Base-by-base conservation (phyloP, 805 yeast species). In the Metschnikowia santaceciliae region DNA sequence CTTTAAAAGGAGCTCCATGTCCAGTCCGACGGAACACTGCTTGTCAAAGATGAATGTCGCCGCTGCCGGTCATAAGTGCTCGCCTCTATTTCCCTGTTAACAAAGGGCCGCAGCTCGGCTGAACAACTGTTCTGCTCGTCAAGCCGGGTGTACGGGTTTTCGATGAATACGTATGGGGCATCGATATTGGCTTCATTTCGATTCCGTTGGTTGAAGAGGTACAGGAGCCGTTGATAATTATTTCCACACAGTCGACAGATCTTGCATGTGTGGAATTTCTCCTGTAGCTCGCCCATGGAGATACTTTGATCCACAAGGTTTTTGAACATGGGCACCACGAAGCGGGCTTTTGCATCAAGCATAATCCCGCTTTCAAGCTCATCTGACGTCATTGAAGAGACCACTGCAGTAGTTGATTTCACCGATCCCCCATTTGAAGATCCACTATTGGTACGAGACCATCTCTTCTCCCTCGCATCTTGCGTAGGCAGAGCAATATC, bases 1-100 rank as follows among this genome's bases (percentile, higher is more conserved):
- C 4, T 13, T 42, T 32, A 77, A 58, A 78, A 76, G 5, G 81
- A 76, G 59, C 82, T 76, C 82, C 82, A 77, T 26, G 70, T 73
- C 82, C 82, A 77, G 61, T 77, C 80, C 32, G 58, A 49, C 1
- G 62, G 60, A 23, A 54, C 56, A 15, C 42, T 51, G 14, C 22
- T 51, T 13, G 46, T 26, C 20, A 44, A 14, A 15, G 47, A 44
- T 2, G 47, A 33, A 19, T 42, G 26, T 19, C 47, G 41, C 33
- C 42, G 42, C 15, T 20, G 40, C 33, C 20, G 39, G 20, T 19
- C 42, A 32, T 34, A 47, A 32, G 30, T 35, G 36, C 51, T 34
- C 15, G 47, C 47, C 23, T 35, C 47, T n/a, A 42, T 42, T 14
- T n/a, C 14, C 8, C 17, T 20, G 32, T 33, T 34, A 15, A 10